phyloP scores from a whole-genome alignment of 805 yeast species.

The Phaffomyces opuntiae region DNA sequence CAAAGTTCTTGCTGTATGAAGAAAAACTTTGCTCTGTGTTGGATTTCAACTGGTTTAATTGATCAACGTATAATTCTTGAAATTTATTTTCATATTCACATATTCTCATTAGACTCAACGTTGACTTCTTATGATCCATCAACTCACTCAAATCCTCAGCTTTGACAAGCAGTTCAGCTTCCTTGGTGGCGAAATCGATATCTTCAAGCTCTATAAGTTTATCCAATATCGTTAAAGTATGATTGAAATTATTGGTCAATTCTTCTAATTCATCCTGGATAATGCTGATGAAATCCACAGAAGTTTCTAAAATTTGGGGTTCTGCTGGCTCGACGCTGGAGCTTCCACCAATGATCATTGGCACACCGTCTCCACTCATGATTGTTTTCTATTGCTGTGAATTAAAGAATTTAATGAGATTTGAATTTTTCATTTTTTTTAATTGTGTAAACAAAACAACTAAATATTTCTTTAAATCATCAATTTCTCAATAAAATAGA shows the following conservation, averaged over 20 bases:
- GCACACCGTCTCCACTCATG: too few relatives aligned
- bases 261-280: constrained; percentile 8
- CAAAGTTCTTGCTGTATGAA: constrained; percentile 13
- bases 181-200: constrained; percentile 8
- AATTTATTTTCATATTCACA: constrained; percentile 12
- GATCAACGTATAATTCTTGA: constrained; percentile 5
- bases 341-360: background rate
- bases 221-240: constrained; percentile 9
- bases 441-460: background rate
- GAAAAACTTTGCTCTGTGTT: constrained; percentile 8
- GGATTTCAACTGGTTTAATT: constrained; percentile 2
- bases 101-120: constrained; percentile 2
- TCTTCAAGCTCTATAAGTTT: constrained; percentile 12
- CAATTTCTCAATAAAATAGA: background rate
- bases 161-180: constrained; percentile 2
- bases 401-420: too few relatives aligned
- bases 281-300: background rate
- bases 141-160: background rate
- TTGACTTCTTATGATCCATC: background rate
- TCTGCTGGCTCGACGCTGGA: background rate
- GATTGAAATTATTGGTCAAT: constrained; percentile 7
- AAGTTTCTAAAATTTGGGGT: constrained; percentile 1
- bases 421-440: background rate
- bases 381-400: too few relatives aligned
- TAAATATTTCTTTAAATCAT: background rate